Base-by-base conservation (phyloP, 2,329 filamentous ascomycete genomes). In the Coniella lustricola region DNA sequence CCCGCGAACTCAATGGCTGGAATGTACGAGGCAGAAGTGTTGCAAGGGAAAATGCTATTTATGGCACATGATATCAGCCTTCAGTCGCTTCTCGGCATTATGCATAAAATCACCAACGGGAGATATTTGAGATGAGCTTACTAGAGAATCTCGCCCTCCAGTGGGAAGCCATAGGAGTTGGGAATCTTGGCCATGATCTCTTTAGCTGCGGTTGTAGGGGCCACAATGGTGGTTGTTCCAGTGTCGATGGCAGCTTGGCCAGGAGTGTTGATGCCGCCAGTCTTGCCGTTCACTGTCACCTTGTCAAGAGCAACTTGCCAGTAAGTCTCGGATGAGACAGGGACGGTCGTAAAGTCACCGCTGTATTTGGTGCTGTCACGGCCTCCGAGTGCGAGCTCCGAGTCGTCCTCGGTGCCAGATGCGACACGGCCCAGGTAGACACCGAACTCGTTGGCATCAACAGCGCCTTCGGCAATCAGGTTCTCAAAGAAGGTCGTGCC, bases 181-280 rank as follows among this genome's bases (percentile, higher is more conserved):
- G 46, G 46, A 7, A 48, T 44, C 32, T 48, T 48, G 13, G 33
- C 25, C 46, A 48, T 48, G 33, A 48, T 48, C 25, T 43, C 39
- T 33, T 17, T 43, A 13, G 39, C 46, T 17, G 46, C 39, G 3
- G 39, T 38, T 5, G 46, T 43, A 4, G 46, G 46, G 7, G 46
- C 46, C 3, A 48, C 39, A 13, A 48, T 33, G 1, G 40, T 35
- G 8, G 46, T 48, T 5, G 46, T 43, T 5, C 46, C 46, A 1
- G 46, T 48, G n/a, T 48, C 46, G 22, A 48, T 48, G 13, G 46
- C 46, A 25, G 46, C 46, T 29, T 48, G 46, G 17, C 46, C 46
- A 21, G 39, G 22, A 7, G 46, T 48, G 18, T 33, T 44, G 39
- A 33, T 5, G 18, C 46, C 46, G 34, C 33, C 46, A 3, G 17